Evolutionary conservation across 1,139 yeast species (phyloP), one percentile per base, ranked within the genome.

Genomic region (Saccharomyces uvarum): DNA sequence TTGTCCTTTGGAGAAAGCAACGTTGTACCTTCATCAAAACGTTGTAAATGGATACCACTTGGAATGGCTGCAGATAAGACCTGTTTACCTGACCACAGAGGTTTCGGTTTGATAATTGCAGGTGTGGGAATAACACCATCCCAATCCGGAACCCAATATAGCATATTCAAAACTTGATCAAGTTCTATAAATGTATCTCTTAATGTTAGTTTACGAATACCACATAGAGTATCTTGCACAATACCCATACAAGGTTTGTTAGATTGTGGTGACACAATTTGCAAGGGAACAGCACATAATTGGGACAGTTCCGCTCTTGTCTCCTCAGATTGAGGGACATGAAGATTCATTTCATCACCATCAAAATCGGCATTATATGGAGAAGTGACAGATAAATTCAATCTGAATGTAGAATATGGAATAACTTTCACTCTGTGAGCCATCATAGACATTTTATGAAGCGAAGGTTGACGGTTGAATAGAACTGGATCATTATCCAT

Each of bases 391-490:
- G 98, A 93, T 70, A 95, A 77, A 70, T 93, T 95, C 75, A 95
- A 78, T 75, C 99, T 84, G 77, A 95, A 95, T 0, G 99, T 93
- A 3, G 98, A 91, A 70, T 91, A 95, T 13, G 99, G 99, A 97
- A 95, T 91, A 52, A 93, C 99, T 70, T 88, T 90, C 46, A 93
- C 99, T 75, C 97, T 82, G 71, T 95, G 99, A n/a, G 97, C 96
- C 99, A 95, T 95, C 99, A 95, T 95, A 58, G 98, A 90, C 98
- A 95, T 93, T 74, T 95, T 95, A 76, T 95, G 99, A 73, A 95
- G 79, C 38, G 99, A 93, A 53, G 99, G 99, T 76, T 95, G 99
- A 80, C 99, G 97, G 72, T 93, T 93, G 78, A 93, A 93, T 67
- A 93, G 80, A 33, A 93, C 99, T 2, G 99, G 98, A 70, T 93